A percentile compares a stretch with the other conserved stretches of the same genome.
phyloP scores from a whole-genome alignment of 352 stramenopile genomes.

The Aphanomyces invadans region DNA sequence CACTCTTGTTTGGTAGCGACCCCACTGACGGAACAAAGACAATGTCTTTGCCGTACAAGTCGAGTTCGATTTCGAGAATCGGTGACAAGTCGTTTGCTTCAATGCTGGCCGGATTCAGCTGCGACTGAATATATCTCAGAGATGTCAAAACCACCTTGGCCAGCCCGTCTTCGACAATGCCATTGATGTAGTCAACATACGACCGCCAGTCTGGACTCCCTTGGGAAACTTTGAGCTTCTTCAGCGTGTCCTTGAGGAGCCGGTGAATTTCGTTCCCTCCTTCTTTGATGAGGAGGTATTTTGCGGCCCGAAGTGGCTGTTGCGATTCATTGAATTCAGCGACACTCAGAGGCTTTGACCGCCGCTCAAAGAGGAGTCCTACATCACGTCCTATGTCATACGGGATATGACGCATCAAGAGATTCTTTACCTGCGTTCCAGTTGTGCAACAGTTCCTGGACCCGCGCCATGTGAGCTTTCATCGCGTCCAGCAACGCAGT shows the following conservation, averaged over 20 bases:
- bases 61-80: constrained; percentile 96
- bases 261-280: constrained; percentile 92
- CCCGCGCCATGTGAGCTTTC: constrained; percentile 93
- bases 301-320: constrained; percentile 87
- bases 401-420: constrained; percentile 79
- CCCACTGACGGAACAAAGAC: constrained; percentile 82
- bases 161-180: constrained; percentile 94
- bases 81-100: constrained; percentile 45
- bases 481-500: constrained; percentile 93
- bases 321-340: constrained; percentile 94
- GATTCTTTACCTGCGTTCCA: constrained; percentile 60
- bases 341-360: constrained; percentile 94
- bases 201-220: constrained; percentile 93
- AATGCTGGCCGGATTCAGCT: constrained; percentile 86
- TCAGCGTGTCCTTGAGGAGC: constrained; percentile 90
- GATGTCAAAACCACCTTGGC: constrained; percentile 77
- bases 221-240: constrained; percentile 88
- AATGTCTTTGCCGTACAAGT: constrained; percentile 84
- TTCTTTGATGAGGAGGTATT: constrained; percentile 93
- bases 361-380: constrained; percentile 43
- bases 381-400: no score
- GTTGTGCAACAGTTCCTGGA: constrained; percentile 86
- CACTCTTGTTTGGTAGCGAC: constrained; percentile 86
- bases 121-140: constrained; percentile 89
- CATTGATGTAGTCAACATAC: constrained; percentile 98